These are phyloP conservation scores for Alternaria incomplexa DNA, from an alignment of 2,329 filamentous ascomycete genomes.

Conservation along the genomic window DNA sequence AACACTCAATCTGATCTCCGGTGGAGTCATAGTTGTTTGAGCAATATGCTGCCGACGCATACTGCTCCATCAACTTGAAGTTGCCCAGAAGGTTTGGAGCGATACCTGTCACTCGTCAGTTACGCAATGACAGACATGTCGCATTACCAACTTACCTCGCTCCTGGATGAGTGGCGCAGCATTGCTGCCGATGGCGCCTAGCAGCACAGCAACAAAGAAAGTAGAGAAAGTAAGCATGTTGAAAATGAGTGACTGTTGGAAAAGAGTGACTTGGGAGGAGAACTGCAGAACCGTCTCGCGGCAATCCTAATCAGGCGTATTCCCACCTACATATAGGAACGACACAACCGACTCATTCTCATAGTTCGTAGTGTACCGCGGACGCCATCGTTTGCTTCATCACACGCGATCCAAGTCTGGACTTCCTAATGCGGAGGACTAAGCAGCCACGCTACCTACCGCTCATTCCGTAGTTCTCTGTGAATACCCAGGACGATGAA, in stretches of 20 bases:
- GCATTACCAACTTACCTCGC: conserved; percentile 9
- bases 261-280: neutral
- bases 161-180: conserved; percentile 26
- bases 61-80: conserved; percentile 50
- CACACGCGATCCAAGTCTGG: conserved; percentile 10
- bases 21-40: conserved; percentile 53
- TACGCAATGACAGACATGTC: neutral
- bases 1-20: conserved; percentile 53
- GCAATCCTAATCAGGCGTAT: neutral
- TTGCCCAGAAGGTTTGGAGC: conserved; percentile 22
- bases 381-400: conserved; percentile 13
- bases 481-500: neutral
- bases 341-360: neutral
- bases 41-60: conserved; percentile 62
- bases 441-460: conserved; percentile 7
- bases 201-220: conserved; percentile 17
- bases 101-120: conserved; percentile 20
- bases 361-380: neutral
- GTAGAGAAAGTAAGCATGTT: conserved; percentile 19
- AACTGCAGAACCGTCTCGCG: neutral
- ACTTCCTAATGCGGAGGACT: conserved; percentile 14
- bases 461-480: conserved; percentile 4
- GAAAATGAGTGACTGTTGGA: conserved; percentile 6
- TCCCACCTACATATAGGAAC: neutral
- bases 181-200: conserved; percentile 17